Evolutionary conservation across 306 rosid species (phyloP), one percentile per base, ranked within the genome.

Genomic region (Fagus sylvatica): DNA sequence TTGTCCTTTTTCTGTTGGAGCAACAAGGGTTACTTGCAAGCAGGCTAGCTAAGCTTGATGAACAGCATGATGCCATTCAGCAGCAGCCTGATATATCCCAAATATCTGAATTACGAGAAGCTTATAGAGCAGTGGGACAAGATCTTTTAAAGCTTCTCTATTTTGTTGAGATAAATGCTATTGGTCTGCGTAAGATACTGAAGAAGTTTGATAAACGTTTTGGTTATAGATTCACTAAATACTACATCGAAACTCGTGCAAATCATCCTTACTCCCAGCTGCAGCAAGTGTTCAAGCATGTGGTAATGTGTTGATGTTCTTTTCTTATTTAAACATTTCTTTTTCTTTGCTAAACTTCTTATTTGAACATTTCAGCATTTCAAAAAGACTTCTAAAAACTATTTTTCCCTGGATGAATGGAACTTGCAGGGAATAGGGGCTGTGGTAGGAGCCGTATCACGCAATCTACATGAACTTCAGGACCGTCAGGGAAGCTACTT

Each of bases 271-370:
- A 91, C 85, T 96, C 99, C 34, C 99, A 93, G 86, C 90, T 96
- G 81, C 99, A 96, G 81, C 98, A 96, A 96, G 99, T 96, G 78
- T 96, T 89, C 87, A 96, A 96, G 87, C 99, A 96, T 85, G 99
- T 93, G 98, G 99, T 95, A 93, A 88, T 80, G 71, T 87, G 73
- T 81, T 74, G 73, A 70, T 32, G 56, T 85, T 39, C 48, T 46
- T 66, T n/a, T 69, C 8, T 48, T 30, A 19, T 46, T 79, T 40
- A 12, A 12, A 8, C 51, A n/a, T 46, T 46, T 46, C 11, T 10
- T 8, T 10, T 46, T 46, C 11, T 46, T 10, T 12, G 51, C 4
- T 46, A 46, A 46, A 12, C 51, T 10, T 46, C 15, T 13, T 46
- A 10, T 46, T 46, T 46, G 51, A 79, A 61, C 57, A 15, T 53